Evolutionary conservation across 495 filamentous ascomycete species (phyloP).

Genomic region (Glarea lozoyensis): DNA sequence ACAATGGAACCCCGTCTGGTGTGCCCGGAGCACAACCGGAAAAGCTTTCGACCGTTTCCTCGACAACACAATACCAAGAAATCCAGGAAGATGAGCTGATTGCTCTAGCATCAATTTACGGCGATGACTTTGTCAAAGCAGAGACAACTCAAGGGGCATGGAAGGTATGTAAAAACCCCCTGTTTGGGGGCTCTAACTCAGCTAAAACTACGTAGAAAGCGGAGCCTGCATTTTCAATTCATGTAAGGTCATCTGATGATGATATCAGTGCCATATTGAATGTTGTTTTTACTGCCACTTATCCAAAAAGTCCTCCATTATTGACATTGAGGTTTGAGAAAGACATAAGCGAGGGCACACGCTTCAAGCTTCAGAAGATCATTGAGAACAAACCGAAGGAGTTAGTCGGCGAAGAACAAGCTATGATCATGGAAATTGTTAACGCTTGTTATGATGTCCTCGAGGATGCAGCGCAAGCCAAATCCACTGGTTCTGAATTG

Average conservation of each 20-base stretch:
- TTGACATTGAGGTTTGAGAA: conserved; percentile 57
- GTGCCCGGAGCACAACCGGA: conserved; percentile 29
- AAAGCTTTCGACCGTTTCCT: conserved; percentile 21
- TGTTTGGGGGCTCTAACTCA: neutral
- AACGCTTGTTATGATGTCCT: conserved; percentile 77
- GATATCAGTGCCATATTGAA: conserved; percentile 51
- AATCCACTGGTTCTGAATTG: conserved; percentile 60
- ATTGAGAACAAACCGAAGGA: conserved; percentile 60
- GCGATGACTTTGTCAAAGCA: conserved; percentile 70
- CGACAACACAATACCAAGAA: conserved; percentile 64
- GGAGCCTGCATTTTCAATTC: conserved; percentile 72
- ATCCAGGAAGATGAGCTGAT: conserved; percentile 83
- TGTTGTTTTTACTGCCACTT: conserved; percentile 79
- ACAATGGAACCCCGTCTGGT: conserved; percentile 16
- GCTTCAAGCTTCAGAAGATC: conserved; percentile 59
- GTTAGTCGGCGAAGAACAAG: conserved; percentile 46
- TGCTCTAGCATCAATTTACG: conserved; percentile 82
- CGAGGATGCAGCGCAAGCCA: conserved; percentile 72
- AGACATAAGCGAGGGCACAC: conserved; percentile 53
- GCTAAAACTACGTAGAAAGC: conserved; percentile 46
- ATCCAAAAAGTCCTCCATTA: conserved; percentile 78
- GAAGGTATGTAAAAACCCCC: conserved; percentile 50
- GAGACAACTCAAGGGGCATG: conserved; percentile 71
- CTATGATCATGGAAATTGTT: conserved; percentile 87
- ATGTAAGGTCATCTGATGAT: conserved; percentile 60